Evolutionary conservation across 371 early-diverging fungal species (phyloP).

Genomic region (Mortierella sp.): DNA sequence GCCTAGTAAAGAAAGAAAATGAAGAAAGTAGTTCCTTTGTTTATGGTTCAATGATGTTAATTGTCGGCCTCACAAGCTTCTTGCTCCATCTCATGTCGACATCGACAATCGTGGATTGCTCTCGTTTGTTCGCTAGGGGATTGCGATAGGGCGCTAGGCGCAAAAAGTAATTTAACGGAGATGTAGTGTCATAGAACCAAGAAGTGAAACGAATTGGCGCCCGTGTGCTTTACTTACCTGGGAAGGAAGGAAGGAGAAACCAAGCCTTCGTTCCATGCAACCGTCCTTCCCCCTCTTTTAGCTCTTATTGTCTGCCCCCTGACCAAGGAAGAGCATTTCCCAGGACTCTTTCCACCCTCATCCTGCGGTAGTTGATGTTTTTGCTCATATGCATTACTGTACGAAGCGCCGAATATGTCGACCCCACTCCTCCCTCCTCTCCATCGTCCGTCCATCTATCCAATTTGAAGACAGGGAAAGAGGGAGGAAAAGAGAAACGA

Average conservation of each 20-base stretch:
- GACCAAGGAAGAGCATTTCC: neutral
- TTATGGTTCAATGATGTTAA: neutral
- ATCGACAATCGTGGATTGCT: neutral
- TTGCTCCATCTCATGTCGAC: neutral
- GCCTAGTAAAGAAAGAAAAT: neutral
- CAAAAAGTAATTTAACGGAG: neutral
- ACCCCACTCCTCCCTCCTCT: neutral
- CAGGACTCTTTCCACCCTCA: neutral
- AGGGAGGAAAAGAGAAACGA: constrained; percentile 5
- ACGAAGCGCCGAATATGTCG: neutral
- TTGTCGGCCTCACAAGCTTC: neutral
- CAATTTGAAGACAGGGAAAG: neutral
- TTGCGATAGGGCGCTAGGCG: neutral
- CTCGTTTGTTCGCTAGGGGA: too few relatives aligned
- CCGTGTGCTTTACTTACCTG: neutral
- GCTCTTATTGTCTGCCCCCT: neutral
- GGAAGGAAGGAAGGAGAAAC: neutral
- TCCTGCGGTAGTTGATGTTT: neutral
- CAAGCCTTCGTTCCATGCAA: neutral
- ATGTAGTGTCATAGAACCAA: neutral
- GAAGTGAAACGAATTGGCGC: neutral
- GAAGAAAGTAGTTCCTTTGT: neutral
- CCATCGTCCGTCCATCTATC: neutral
- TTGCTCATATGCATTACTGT: constrained; percentile 5
- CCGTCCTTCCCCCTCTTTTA: neutral